A percentile compares a stretch with the other conserved stretches of the same genome.
Evolutionary conservation across 768 basidiomycete genomes (phyloP).

Genomic region (Rhodotorula graminis): DNA sequence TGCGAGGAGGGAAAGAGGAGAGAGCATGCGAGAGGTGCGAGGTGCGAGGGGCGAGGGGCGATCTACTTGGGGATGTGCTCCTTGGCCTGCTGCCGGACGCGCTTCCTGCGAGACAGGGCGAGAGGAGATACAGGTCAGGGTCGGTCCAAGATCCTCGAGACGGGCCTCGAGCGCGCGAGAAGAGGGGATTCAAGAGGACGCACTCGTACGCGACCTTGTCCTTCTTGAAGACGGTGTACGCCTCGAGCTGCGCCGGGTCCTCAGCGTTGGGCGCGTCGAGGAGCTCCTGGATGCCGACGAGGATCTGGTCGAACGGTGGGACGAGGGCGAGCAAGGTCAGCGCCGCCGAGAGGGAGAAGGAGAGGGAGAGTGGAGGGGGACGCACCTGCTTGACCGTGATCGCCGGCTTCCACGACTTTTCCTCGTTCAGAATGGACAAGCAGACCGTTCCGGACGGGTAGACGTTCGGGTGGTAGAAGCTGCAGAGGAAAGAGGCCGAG

Average conservation of each 20-base stretch:
- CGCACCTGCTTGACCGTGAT: slow-evolving; percentile 96
- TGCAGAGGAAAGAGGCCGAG: not conserved
- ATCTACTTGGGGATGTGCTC: slow-evolving; percentile 78
- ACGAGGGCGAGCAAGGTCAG: no score
- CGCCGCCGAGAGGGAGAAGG: no score
- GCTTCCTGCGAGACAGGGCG: slow-evolving; percentile 54
- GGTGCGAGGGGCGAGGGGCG: no score
- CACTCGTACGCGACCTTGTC: slow-evolving; percentile 86
- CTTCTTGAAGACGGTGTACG: slow-evolving; percentile 98
- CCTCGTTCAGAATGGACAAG: slow-evolving; percentile 94
- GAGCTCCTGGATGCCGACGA: slow-evolving; percentile 91
- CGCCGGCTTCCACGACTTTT: slow-evolving; percentile 97
- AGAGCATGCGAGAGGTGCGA: no score
- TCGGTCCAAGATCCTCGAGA: no score
- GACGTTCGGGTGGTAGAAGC: slow-evolving; percentile 8
- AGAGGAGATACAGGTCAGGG: not conserved
- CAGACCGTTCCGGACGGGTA: slow-evolving; percentile 99
- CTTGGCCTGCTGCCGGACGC: slow-evolving; percentile 76
- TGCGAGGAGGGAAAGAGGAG: not conserved
- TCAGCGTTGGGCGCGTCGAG: slow-evolving; percentile 92
- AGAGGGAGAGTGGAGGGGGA: not conserved
- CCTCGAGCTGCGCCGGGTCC: slow-evolving; percentile 97
- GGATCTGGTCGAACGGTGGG: no score
- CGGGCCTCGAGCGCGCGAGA: no score
- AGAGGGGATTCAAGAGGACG: slow-evolving; percentile 48